Evolutionary conservation across 2,329 filamentous ascomycete species (phyloP).

Genomic region (Cladorrhinum sp.): DNA sequence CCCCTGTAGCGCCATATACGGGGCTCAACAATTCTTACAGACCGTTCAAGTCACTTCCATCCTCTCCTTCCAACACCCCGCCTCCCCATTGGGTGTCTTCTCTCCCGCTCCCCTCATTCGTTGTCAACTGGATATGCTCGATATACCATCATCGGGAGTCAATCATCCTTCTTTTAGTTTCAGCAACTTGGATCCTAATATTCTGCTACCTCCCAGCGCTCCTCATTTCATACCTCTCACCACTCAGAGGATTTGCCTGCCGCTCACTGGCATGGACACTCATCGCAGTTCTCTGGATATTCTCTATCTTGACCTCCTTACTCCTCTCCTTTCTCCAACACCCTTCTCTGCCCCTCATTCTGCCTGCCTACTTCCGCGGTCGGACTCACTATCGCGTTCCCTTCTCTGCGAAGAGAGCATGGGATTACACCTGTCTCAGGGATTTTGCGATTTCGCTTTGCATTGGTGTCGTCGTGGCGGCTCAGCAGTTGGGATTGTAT

Average conservation of each 20-base stretch:
- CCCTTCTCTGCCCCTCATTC: background rate
- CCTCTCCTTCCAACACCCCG: background rate
- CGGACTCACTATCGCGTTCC: background rate
- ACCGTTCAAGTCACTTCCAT: background rate
- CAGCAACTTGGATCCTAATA: slow-evolving; percentile 1
- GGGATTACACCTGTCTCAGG: background rate
- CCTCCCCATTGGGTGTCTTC: background rate
- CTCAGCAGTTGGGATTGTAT: slow-evolving; percentile 9
- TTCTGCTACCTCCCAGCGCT: slow-evolving; percentile 7
- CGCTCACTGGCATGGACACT: slow-evolving; percentile 10
- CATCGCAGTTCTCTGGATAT: slow-evolving; percentile 1
- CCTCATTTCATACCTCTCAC: slow-evolving; percentile 7
- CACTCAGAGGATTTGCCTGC: slow-evolving; percentile 9
- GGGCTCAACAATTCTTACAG: slow-evolving; percentile 12
- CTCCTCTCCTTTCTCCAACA: slow-evolving; percentile 1
- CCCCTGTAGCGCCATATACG: slow-evolving; percentile 1
- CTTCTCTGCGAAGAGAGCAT: background rate
- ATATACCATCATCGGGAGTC: background rate
- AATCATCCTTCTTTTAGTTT: background rate
- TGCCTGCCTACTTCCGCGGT: background rate
- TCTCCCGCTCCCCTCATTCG: background rate
- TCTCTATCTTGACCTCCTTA: background rate
- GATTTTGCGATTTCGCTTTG: background rate
- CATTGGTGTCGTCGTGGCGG: slow-evolving; percentile 1
- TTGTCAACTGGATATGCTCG: too few relatives aligned